A percentile compares a stretch with the other conserved stretches of the same genome.
Conservation (phyloP, 352 stramenopile genomes). For the Pythium aphanidermatum region DNA sequence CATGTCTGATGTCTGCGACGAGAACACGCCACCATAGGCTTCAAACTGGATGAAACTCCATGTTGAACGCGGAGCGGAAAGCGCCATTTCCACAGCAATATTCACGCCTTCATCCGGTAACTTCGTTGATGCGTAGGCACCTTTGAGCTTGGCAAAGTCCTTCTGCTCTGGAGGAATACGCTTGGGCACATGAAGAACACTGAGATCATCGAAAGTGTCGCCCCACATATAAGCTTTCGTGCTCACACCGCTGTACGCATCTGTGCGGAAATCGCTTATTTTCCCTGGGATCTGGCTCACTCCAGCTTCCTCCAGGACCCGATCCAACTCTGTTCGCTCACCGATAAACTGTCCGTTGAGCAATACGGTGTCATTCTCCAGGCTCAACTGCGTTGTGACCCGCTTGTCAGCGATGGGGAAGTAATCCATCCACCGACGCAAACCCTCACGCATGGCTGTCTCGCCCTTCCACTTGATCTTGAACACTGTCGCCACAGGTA, state of each 20-base stretch:
- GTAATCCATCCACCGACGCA: constrained; percentile 48
- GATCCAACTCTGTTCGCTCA: constrained; percentile 24
- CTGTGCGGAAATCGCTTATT: constrained; percentile 27
- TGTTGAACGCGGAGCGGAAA: constrained; percentile 30
- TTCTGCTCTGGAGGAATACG: constrained; percentile 32
- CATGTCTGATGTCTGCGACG: constrained; percentile 33
- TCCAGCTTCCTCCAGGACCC: constrained; percentile 29
- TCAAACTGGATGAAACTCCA: constrained; percentile 49
- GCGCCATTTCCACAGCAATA: constrained; percentile 30
- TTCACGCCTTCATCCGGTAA: constrained; percentile 32
- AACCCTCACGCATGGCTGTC: constrained; percentile 23
- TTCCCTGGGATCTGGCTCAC: constrained; percentile 26
- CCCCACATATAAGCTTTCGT: constrained; percentile 44
- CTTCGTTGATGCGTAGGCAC: constrained; percentile 36
- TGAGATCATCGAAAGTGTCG: constrained; percentile 35
- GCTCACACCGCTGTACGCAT: constrained; percentile 41
- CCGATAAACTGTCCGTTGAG: constrained; percentile 42
- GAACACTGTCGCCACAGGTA: constrained; percentile 37
- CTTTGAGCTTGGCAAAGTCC: constrained; percentile 44
- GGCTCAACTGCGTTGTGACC: constrained; percentile 49
- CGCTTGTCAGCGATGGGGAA: constrained; percentile 35
- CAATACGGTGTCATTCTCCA: constrained; percentile 24
- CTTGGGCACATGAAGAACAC: constrained; percentile 14
- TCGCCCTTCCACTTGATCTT: constrained; percentile 34
- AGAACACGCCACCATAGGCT: constrained; percentile 40